Base-by-base conservation (phyloP, 2,329 filamentous ascomycete species). In the Beauveria australis region DNA sequence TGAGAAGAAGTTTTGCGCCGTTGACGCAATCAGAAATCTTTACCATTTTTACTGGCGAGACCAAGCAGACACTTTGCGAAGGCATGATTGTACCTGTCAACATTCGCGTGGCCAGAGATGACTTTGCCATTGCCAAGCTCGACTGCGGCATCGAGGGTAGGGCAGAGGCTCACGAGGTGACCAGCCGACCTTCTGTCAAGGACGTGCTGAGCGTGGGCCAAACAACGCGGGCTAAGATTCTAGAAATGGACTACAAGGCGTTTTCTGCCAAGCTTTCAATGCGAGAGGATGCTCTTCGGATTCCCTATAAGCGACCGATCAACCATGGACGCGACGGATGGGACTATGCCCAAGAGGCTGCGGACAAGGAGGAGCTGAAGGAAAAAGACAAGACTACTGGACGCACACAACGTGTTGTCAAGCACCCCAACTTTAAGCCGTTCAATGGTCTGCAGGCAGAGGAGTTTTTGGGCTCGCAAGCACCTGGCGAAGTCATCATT, bases 31-130 rank as follows among this genome's bases (percentile, higher is more conserved):
- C 92, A 24, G 91, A 96, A 66, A 85, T 96, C 62, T 99, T 97
- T 74, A 94, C 92, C 44, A 97, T 97, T 88, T 86, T 97, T 60
- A 97, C 94, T 3, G 94, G 93, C 62, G 94, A 99, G 75, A 97
- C 91, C 0, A 81, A 84, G 62, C 88, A 94, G 1, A 90, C 91
- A 0, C 78, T 99, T 10, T 84, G 85, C 57, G 89, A 93, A 68
- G 90, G 89, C 66, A 97, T 97, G 92, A 90, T 97, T 64, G 84
- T 99, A 6, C 89, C 94, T 0, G 89, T 96, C 64, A 89, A 89
- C 57, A 88, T 97, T 66, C 89, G 92, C 64, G 84, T 94, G 37
- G 91, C 93, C 59, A 93, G 93, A 70, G 89, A 93, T 62, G 91
- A 96, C 69, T 95, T 96, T 73, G 89, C 96, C 64, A 92, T 97